These are phyloP conservation scores for Leccinum rimulosum DNA, from an alignment of 768 basidiomycete species.

Conservation along the genomic window DNA sequence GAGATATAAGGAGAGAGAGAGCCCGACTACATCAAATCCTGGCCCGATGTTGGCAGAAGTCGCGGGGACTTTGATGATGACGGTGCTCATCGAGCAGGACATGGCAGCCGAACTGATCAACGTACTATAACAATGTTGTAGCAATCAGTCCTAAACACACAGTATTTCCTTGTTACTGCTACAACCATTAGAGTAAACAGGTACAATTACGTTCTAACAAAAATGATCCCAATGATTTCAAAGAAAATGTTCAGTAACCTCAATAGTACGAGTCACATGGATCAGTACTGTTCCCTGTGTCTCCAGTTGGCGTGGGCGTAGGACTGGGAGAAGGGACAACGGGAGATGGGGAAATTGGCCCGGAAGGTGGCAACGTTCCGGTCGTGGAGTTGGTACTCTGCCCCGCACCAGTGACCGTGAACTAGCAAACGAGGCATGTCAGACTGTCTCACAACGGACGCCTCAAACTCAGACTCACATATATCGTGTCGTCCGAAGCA, in stretches of 20 bases:
- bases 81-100: conserved; percentile 26
- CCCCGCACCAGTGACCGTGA: conserved; percentile 20
- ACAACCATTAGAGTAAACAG: background rate
- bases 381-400: conserved; percentile 14
- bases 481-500: conserved; percentile 40
- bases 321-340: background rate
- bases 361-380: conserved; percentile 1
- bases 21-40: conserved; percentile 98
- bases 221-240: conserved; percentile 1
- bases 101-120: conserved; percentile 10
- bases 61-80: conserved; percentile 87
- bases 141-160: background rate
- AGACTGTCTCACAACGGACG: background rate
- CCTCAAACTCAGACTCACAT: conserved; percentile 27
- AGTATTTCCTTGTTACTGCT: background rate
- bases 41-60: conserved; percentile 99
- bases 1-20: conserved; percentile 86
- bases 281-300: background rate
- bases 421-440: conserved; percentile 17
- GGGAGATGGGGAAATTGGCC: background rate
- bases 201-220: conserved; percentile 10
- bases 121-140: background rate
- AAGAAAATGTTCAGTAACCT: background rate
- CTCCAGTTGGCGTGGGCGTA: background rate
- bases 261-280: conserved; percentile 2